These are phyloP conservation scores for Gillenia trifoliata DNA, from an alignment of 306 rosid species.

Conservation along the genomic window DNA sequence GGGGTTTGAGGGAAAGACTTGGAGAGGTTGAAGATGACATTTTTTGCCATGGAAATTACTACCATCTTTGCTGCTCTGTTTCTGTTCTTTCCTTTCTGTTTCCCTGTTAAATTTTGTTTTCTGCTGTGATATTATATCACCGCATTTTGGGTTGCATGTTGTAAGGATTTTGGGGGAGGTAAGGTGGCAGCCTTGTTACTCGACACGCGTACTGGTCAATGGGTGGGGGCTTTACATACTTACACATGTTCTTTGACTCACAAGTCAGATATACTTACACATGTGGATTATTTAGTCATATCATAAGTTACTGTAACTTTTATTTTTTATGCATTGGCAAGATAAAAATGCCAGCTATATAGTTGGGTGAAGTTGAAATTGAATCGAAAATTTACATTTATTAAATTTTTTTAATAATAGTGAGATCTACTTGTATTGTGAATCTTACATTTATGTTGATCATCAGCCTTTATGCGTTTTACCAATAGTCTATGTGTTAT, in stretches of 20 bases:
- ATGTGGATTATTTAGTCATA: too few relatives aligned
- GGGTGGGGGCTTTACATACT: background rate
- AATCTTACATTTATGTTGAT: too few relatives aligned
- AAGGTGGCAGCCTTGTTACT: background rate
- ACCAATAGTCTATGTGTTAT: too few relatives aligned
- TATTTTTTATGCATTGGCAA: too few relatives aligned
- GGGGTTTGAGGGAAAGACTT: slow-evolving; percentile 42
- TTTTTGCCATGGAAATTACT: slow-evolving; percentile 36
- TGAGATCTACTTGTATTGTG: too few relatives aligned
- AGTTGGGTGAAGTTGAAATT: too few relatives aligned
- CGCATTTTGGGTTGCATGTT: background rate
- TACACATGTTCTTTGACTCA: slow-evolving; percentile 13
- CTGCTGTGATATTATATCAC: background rate
- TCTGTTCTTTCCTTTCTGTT: background rate
- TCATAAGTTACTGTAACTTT: too few relatives aligned
- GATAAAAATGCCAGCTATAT: too few relatives aligned
- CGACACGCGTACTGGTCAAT: slow-evolving; percentile 19
- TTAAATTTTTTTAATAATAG: too few relatives aligned
- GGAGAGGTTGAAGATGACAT: slow-evolving; percentile 41
- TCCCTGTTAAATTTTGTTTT: background rate
- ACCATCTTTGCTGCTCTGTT: slow-evolving; percentile 30
- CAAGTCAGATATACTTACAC: too few relatives aligned
- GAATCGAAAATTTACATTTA: too few relatives aligned
- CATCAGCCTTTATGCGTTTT: too few relatives aligned
- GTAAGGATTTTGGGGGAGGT: background rate